A percentile compares a stretch with the other conserved stretches of the same genome.
Conservation (phyloP, 192 early-diverging fungal genomes). For the Lobosporangium transversale region DNA sequence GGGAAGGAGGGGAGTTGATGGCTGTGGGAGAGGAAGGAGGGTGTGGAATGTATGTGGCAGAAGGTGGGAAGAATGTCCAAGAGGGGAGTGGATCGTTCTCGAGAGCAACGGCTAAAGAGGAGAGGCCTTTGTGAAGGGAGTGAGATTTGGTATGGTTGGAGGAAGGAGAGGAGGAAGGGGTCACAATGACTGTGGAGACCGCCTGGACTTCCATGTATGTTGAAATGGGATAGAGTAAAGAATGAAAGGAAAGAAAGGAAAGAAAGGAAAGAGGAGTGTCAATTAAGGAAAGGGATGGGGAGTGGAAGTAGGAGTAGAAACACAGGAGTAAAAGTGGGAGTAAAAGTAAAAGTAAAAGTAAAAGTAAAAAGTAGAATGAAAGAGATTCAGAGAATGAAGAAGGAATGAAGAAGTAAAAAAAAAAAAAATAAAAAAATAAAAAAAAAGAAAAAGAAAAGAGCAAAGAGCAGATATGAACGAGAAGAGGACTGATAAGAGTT, state of each 20-base stretch:
- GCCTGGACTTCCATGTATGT: constrained; percentile 32
- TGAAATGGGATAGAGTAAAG: background rate
- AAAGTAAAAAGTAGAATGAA: no score
- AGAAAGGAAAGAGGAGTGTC: background rate
- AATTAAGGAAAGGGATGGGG: background rate
- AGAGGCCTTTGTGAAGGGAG: background rate
- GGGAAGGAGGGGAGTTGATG: constrained; percentile 7
- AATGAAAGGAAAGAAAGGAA: background rate
- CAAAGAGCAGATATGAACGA: no score
- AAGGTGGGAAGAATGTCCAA: constrained; percentile 47
- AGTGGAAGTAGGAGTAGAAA: no score
- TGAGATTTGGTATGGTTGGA: constrained; percentile 1
- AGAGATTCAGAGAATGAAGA: background rate
- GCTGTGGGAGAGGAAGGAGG: constrained; percentile 1
- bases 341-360: no score
- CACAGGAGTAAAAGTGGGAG: constrained; percentile 3
- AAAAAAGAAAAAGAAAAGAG: constrained; percentile 2
- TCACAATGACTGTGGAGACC: constrained; percentile 11
- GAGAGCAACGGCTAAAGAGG: constrained; percentile 8
- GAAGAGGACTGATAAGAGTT: no score
- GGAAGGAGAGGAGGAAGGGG: constrained; percentile 4
- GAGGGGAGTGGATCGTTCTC: constrained; percentile 45
- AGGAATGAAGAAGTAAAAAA: constrained; percentile 5
- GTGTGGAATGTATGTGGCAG: constrained; percentile 41
- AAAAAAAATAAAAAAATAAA: background rate